Conservation (phyloP, 805 yeast genomes). For the Nakazawaea siamensis region DNA sequence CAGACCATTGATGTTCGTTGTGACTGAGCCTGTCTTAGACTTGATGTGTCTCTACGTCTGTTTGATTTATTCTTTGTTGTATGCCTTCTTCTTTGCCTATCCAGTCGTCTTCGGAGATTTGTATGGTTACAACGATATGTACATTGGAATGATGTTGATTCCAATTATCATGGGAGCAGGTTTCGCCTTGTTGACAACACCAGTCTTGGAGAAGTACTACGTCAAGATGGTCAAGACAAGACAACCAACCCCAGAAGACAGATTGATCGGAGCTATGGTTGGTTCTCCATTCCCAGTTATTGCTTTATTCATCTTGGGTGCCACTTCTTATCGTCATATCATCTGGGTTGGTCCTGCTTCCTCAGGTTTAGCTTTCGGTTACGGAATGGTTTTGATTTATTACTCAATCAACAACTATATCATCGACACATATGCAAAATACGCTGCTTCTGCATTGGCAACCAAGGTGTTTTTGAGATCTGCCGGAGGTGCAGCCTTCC, state of each 20-base stretch:
- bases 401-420: conserved; percentile 68
- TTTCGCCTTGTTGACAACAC: conserved; percentile 68
- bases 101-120: conserved; percentile 80
- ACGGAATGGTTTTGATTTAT: conserved; percentile 53
- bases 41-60: conserved; percentile 82
- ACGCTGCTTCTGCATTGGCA: conserved; percentile 75
- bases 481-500: conserved; percentile 85
- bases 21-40: conserved; percentile 80
- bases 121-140: conserved; percentile 70
- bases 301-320: conserved; percentile 74
- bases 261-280: conserved; percentile 72
- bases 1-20: conserved; percentile 72
- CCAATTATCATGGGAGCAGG: conserved; percentile 86
- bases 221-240: conserved; percentile 40
- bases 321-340: conserved; percentile 60
- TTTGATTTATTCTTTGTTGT: conserved; percentile 79
- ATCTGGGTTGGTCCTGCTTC: conserved; percentile 62
- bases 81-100: conserved; percentile 92
- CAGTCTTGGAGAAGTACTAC: conserved; percentile 60
- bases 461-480: conserved; percentile 75
- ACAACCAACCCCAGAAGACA: conserved; percentile 70
- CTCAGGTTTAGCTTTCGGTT: conserved; percentile 51
- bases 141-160: conserved; percentile 79
- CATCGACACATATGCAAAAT: conserved; percentile 81
- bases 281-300: conserved; percentile 80